Percentiles rank a stretch among this genome's conserved stretches.
phyloP scores from a whole-genome alignment of 345 rosid species.

The Brassica cretica region DNA sequence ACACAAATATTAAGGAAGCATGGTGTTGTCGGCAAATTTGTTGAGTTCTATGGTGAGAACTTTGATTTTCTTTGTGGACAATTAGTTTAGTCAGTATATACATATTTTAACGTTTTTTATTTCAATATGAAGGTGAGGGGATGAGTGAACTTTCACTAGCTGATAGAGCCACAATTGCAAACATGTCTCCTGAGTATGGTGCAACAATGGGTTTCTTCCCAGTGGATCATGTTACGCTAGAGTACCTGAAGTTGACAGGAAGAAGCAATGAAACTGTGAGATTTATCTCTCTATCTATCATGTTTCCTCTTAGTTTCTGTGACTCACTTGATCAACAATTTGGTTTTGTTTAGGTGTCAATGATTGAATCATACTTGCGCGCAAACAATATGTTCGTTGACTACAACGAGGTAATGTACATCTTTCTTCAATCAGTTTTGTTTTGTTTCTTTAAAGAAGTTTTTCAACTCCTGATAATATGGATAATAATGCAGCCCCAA shows the following conservation, averaged over 20 bases:
- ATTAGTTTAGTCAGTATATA: background rate
- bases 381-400: constrained; percentile 91
- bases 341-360: constrained; percentile 51
- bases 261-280: constrained; percentile 85
- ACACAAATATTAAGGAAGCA: constrained; percentile 86
- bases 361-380: constrained; percentile 80
- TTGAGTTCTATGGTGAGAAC: constrained; percentile 74
- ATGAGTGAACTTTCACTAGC: constrained; percentile 81
- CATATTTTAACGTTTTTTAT: background rate
- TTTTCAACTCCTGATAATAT: background rate
- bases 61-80: constrained; percentile 1
- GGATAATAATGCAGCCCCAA: constrained; percentile 54
- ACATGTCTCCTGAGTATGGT: constrained; percentile 97
- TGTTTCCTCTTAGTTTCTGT: constrained; percentile 10
- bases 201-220: constrained; percentile 99
- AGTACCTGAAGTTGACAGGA: constrained; percentile 86
- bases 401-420: constrained; percentile 63
- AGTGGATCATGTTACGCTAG: constrained; percentile 82
- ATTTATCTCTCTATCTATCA: background rate
- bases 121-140: constrained; percentile 62
- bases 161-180: constrained; percentile 89
- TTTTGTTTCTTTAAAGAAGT: background rate
- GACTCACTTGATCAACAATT: constrained; percentile 10
- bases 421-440: constrained; percentile 1
- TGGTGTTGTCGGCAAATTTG: constrained; percentile 93